Conservation (phyloP, 371 early-diverging fungal genomes). For the Globomyces sp. region DNA sequence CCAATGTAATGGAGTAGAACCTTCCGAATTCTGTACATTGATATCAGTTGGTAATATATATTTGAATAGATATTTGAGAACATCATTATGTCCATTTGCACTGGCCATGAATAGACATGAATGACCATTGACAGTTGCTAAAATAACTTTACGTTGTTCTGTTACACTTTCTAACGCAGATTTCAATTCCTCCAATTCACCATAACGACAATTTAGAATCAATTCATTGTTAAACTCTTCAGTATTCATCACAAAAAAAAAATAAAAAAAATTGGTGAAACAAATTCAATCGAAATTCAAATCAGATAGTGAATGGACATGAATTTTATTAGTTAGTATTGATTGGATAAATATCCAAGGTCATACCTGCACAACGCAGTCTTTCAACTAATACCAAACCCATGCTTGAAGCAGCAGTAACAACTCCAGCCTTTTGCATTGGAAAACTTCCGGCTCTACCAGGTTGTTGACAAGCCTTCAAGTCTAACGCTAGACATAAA, state of each 20-base stretch:
- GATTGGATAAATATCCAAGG: neutral
- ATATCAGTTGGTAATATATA: conserved; percentile 30
- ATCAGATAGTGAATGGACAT: too few relatives aligned
- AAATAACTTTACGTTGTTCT: neutral
- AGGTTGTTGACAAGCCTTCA: neutral
- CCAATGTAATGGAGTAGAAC: conserved; percentile 86
- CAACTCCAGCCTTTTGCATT: conserved; percentile 40
- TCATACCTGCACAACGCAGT: conserved; percentile 36
- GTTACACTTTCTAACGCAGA: neutral
- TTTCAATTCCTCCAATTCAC: neutral
- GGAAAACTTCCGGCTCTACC: conserved; percentile 21
- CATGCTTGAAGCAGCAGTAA: conserved; percentile 73
- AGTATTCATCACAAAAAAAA: neutral
- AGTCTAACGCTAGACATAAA: conserved; percentile 30
- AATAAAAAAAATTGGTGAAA: neutral
- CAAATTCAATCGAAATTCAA: too few relatives aligned
- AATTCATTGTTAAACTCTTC: neutral
- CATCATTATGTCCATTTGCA: conserved; percentile 74
- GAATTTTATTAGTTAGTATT: too few relatives aligned
- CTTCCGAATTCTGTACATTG: conserved; percentile 57
- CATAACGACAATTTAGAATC: conserved; percentile 7
- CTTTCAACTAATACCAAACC: conserved; percentile 64
- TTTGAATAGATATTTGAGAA: conserved; percentile 55
- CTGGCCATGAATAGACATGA: conserved; percentile 83
- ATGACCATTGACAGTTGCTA: conserved; percentile 44